Conservation (phyloP, 1,284 basidiomycete species). For the Kwoniella shivajii region DNA sequence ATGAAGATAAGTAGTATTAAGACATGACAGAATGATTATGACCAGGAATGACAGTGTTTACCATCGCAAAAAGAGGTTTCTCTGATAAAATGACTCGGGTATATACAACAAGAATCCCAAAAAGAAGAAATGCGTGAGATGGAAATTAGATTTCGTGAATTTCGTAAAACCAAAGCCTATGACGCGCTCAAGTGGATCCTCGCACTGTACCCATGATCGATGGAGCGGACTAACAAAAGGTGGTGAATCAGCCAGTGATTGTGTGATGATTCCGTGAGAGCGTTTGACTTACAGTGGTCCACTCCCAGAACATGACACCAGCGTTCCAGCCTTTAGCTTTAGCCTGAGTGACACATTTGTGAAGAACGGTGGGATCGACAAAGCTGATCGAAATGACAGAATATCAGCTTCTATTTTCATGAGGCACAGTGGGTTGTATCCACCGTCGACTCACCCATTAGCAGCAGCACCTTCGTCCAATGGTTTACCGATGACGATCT, state of each 20-base stretch:
- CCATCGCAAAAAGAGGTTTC: too few species aligned
- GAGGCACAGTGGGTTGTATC: background rate
- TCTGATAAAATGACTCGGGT: too few species aligned
- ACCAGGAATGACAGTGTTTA: background rate
- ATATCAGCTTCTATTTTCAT: background rate
- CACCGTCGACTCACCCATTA: conserved; percentile 37
- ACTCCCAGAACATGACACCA: conserved; percentile 56
- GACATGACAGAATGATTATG: too few species aligned
- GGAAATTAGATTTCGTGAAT: background rate
- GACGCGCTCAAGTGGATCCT: background rate
- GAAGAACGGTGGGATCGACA: conserved; percentile 32
- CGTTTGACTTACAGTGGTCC: conserved; percentile 27
- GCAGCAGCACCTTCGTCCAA: conserved; percentile 31
- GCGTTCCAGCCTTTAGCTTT: conserved; percentile 48
- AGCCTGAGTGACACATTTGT: conserved; percentile 41
- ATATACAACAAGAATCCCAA: conserved; percentile 4
- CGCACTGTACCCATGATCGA: conserved; percentile 24
- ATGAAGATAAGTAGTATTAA: background rate
- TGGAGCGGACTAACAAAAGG: conserved; percentile 12
- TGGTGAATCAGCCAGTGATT: background rate
- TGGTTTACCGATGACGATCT: conserved; percentile 54
- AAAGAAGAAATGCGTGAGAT: background rate
- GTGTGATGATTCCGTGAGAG: background rate
- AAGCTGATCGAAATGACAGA: conserved; percentile 23
- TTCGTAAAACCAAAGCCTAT: too few species aligned